Percentiles rank a stretch among this genome's conserved stretches.
These are phyloP conservation scores for Neurospora sp. DNA, from an alignment of 495 filamentous ascomycete species.

Conservation along the genomic window DNA sequence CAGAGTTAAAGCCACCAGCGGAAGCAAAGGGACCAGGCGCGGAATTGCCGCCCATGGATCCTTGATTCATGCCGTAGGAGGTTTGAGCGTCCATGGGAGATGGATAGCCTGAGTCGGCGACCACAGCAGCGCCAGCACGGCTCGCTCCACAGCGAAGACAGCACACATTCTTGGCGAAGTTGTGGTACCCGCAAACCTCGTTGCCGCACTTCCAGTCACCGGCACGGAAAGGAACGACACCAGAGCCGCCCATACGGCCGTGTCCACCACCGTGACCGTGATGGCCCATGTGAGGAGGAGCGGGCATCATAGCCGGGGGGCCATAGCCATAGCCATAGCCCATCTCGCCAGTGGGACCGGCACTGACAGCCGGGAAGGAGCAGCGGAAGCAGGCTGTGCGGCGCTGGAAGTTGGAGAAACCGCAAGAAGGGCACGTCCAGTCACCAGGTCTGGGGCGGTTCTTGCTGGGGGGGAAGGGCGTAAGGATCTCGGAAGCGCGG, in stretches of 20 bases:
- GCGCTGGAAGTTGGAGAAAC: constrained; percentile 91
- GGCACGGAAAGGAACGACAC: constrained; percentile 91
- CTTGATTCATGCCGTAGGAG: constrained; percentile 63
- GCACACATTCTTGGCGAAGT: constrained; percentile 98
- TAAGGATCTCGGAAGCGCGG: constrained; percentile 87
- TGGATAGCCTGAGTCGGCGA: constrained; percentile 86
- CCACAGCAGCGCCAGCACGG: constrained; percentile 82
- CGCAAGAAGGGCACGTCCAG: constrained; percentile 96
- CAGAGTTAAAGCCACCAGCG: constrained; percentile 59
- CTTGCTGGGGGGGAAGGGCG: constrained; percentile 95
- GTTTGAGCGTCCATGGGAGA: constrained; percentile 82
- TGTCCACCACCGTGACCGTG: constrained; percentile 66
- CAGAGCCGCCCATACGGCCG: constrained; percentile 62
- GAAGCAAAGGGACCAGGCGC: constrained; percentile 73
- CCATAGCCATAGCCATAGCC: constrained; percentile 67
- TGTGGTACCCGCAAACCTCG: constrained; percentile 97
- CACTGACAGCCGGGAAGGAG: constrained; percentile 85
- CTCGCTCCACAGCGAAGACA: constrained; percentile 94
- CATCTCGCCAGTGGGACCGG: constrained; percentile 59
- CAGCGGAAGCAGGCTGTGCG: constrained; percentile 98
- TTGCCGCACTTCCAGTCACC: constrained; percentile 99
- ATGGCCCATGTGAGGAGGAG: constrained; percentile 69
- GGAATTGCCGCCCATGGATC: constrained; percentile 75
- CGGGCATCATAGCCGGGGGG: constrained; percentile 67
- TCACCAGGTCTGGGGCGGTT: constrained; percentile 94